Conservation (phyloP, 129 eudicot species). For the Kitagawia praeruptora region DNA sequence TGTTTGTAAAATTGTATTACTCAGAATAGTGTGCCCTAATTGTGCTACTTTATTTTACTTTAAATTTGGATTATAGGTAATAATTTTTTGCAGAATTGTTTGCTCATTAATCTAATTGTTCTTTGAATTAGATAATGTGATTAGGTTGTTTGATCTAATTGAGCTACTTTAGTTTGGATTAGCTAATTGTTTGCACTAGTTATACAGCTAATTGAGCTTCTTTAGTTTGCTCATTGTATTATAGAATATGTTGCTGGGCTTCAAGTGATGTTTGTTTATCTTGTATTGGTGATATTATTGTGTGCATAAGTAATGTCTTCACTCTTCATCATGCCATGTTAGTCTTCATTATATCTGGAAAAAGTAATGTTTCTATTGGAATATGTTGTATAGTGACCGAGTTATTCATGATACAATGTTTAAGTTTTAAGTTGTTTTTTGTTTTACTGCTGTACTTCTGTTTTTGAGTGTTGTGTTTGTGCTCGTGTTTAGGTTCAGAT, state of each 20-base stretch:
- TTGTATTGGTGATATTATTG: background rate
- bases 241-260: background rate
- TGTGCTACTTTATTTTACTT: background rate
- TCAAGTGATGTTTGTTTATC: background rate
- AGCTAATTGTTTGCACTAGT: no score
- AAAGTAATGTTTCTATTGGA: background rate
- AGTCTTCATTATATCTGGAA: background rate
- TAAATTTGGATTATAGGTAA: background rate
- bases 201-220: background rate
- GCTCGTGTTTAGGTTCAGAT: constrained; percentile 29
- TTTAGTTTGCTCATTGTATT: background rate
- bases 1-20: background rate
- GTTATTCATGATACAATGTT: background rate
- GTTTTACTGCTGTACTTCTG: background rate
- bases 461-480: background rate
- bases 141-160: no score
- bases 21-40: background rate
- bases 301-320: background rate
- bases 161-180: background rate
- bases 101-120: no score
- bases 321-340: background rate
- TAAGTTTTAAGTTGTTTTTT: background rate
- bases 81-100: background rate
- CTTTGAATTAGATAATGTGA: no score
- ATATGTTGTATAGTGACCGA: background rate